phyloP scores from a whole-genome alignment of 768 basidiomycete species.

The Boletus bicolor region DNA sequence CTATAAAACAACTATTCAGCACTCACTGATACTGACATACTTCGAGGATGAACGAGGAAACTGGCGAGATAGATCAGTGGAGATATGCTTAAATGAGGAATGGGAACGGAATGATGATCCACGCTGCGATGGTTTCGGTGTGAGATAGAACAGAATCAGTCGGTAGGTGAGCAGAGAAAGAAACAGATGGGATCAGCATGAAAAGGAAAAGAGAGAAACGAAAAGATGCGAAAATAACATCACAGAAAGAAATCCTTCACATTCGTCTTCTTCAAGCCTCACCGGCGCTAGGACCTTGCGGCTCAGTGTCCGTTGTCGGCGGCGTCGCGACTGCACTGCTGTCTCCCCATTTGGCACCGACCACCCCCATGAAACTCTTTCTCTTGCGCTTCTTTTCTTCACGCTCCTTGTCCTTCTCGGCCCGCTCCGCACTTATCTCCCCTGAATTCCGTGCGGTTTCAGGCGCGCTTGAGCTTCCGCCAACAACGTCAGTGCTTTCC shows the following conservation, averaged over 20 bases:
- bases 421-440: conserved; percentile 49
- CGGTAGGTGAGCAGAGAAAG: neutral
- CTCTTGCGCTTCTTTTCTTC: conserved; percentile 62
- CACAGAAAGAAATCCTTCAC: neutral
- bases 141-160: conserved; percentile 12
- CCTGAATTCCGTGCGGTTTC: conserved; percentile 40
- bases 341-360: conserved; percentile 29
- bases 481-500: conserved; percentile 18
- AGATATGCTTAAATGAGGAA: conserved; percentile 14
- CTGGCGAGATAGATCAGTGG: conserved; percentile 1
- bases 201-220: neutral
- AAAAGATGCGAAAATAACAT: conserved; percentile 11
- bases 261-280: conserved; percentile 14
- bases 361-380: conserved; percentile 50
- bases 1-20: conserved; percentile 23
- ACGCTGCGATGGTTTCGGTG: conserved; percentile 11
- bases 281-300: conserved; percentile 2
- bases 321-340: conserved; percentile 33
- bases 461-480: conserved; percentile 35
- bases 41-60: neutral
- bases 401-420: conserved; percentile 52
- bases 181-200: neutral
- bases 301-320: conserved; percentile 23
- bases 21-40: neutral
- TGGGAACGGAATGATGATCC: conserved; percentile 15